Conservation (phyloP, 495 filamentous ascomycete genomes). For the Cercophora sp. region DNA sequence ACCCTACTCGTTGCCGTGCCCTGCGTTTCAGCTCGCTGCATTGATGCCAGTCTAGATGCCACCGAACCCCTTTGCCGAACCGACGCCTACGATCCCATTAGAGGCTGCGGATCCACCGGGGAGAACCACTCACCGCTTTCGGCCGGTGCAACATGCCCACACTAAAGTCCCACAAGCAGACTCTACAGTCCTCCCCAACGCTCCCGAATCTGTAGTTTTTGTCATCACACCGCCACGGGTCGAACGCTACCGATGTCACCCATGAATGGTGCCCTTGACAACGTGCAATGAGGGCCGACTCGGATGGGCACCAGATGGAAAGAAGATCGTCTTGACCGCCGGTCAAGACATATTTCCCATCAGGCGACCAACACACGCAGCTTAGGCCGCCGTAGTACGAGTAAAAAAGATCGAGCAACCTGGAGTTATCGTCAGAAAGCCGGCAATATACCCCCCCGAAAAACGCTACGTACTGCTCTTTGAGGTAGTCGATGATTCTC, state of each 20-base stretch:
- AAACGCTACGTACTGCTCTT: conserved; percentile 87
- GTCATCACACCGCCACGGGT: conserved; percentile 94
- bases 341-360: conserved; percentile 92
- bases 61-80: conserved; percentile 59
- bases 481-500: conserved; percentile 84
- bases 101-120: not conserved
- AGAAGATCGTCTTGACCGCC: conserved; percentile 95
- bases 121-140: conserved; percentile 52
- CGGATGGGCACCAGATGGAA: conserved; percentile 86
- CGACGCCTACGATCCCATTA: conserved; percentile 31
- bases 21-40: conserved; percentile 46
- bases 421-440: too few species aligned
- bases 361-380: conserved; percentile 95
- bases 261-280: conserved; percentile 92
- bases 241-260: conserved; percentile 90
- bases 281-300: conserved; percentile 79
- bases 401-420: conserved; percentile 77
- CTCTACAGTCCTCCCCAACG: conserved; percentile 86
- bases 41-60: conserved; percentile 36
- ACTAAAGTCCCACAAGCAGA: conserved; percentile 95
- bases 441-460: too few species aligned
- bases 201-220: conserved; percentile 92
- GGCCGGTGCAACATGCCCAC: conserved; percentile 93
- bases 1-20: conserved; percentile 53
- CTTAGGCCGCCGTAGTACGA: conserved; percentile 90